Evolutionary conservation across 768 basidiomycete genomes (phyloP), one percentile per base, ranked within the genome.

Genomic region (Pulveroboletus frians): DNA sequence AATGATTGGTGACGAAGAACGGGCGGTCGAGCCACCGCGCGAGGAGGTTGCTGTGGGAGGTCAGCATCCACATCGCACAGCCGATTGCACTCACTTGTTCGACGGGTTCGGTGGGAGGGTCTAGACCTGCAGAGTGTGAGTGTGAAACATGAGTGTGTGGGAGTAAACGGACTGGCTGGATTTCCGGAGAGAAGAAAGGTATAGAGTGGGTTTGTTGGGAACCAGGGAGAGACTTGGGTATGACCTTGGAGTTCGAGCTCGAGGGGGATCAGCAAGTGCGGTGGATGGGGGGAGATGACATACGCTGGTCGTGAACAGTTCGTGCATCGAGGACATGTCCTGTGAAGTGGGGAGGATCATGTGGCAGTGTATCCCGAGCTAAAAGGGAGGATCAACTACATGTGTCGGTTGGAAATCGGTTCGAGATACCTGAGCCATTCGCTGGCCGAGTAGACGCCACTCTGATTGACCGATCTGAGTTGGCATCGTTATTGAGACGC

Each of bases 331-430:
- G 8, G 66, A 54, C 73, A 78, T 75, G 55, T 77, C 70, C 46
- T 74, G 71, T 52, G 69, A 69, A 44, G 75, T 57, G 44, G 69
- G 72, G 47, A 80, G 66, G 42, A 84, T 72, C 68, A 84, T 69
- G 61, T 84, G 83, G 55, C 77, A 78, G 47, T 76, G 75, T 39
- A 84, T 79, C 41, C 74, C 66, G 38, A 73, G 69, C 83, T 84
- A 56, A 43, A 45, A 49, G 46, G 45, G 48, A 43, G 39, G 48
- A 55, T 67, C 55, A 66, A 50, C 50, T 46, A 47, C 41, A 46
- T 30, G 46, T 35, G 46, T 43, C 32, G 30, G 27, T 9, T 21
- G 32, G 38, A 34, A 21, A 39, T 52, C 43, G 47, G n/a, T 44
- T 37, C 21, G 56, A 43, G 59, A 53, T 68, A 79, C 79, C 69